Conservation (phyloP, 345 rosid species). For the Moricandia moricandioides region DNA sequence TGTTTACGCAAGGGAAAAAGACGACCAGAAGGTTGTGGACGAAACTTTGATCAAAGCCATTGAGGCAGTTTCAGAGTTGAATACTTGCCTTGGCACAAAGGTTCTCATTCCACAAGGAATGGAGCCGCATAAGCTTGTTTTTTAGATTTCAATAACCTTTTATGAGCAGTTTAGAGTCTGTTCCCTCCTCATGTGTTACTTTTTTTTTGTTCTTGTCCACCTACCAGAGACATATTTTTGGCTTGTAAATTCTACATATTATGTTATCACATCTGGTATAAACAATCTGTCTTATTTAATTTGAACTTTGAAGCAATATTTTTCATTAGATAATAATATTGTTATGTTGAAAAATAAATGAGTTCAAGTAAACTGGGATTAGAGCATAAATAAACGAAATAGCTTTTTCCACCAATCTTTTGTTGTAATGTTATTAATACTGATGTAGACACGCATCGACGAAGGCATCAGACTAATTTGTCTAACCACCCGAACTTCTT, state of each 20-base stretch:
- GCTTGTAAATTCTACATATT: not conserved
- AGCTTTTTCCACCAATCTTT: not conserved
- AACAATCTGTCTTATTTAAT: not conserved
- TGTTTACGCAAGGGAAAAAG: slow-evolving; percentile 58
- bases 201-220: not conserved
- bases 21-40: slow-evolving; percentile 77
- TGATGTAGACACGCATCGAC: not conserved
- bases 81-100: slow-evolving; percentile 63
- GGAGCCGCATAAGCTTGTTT: slow-evolving; percentile 78
- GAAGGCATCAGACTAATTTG: no score
- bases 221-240: slow-evolving; percentile 17
- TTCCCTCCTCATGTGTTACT: not conserved
- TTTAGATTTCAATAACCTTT: slow-evolving; percentile 11
- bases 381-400: not conserved
- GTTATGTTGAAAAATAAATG: not conserved
- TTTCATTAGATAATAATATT: not conserved
- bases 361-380: not conserved
- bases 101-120: slow-evolving; percentile 72
- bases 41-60: slow-evolving; percentile 52
- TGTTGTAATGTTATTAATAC: not conserved
- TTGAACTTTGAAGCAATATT: not conserved
- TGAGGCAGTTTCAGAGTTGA: slow-evolving; percentile 64
- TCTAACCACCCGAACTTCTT: no score
- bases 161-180: not conserved
- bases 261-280: not conserved